These are phyloP conservation scores for Colletotrichum scovillei DNA, from an alignment of 2,329 filamentous ascomycete genomes.

Conservation along the genomic window DNA sequence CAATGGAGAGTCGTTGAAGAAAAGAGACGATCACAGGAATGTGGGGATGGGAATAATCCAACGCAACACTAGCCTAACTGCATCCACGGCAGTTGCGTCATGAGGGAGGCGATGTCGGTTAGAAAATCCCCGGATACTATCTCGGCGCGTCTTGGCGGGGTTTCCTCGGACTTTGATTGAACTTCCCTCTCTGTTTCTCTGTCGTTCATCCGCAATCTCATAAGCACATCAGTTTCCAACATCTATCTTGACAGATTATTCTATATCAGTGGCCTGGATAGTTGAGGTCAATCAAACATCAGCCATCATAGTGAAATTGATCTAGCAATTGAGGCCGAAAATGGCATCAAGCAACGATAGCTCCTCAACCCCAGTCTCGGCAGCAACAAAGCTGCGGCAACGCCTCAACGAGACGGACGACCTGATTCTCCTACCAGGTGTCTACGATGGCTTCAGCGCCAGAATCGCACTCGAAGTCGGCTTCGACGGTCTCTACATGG, in stretches of 20 bases:
- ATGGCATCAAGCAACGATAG: constrained; percentile 11
- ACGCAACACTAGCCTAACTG: background rate
- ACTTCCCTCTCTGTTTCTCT: background rate
- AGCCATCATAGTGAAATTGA: too few species aligned
- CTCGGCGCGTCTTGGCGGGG: background rate
- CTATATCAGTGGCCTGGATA: background rate
- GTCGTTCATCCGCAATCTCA: background rate
- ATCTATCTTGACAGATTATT: background rate
- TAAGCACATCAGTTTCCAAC: background rate
- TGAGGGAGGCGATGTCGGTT: background rate
- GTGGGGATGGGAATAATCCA: background rate
- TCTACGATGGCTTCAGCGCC: constrained; percentile 76
- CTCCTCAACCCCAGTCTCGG: constrained; percentile 19
- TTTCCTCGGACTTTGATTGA: background rate
- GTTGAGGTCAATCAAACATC: too few species aligned
- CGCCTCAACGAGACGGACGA: constrained; percentile 50
- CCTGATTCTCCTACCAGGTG: constrained; percentile 70
- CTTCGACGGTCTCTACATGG: constrained; percentile 76
- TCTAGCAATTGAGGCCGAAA: background rate
- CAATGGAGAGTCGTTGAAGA: background rate
- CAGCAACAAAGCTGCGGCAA: constrained; percentile 51
- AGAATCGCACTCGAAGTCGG: constrained; percentile 71
- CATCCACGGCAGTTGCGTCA: constrained; percentile 7
- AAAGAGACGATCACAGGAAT: background rate
- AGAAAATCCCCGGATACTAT: background rate